Conservation (phyloP, 169 alveolate species). For the Toxoplasma gondii region DNA sequence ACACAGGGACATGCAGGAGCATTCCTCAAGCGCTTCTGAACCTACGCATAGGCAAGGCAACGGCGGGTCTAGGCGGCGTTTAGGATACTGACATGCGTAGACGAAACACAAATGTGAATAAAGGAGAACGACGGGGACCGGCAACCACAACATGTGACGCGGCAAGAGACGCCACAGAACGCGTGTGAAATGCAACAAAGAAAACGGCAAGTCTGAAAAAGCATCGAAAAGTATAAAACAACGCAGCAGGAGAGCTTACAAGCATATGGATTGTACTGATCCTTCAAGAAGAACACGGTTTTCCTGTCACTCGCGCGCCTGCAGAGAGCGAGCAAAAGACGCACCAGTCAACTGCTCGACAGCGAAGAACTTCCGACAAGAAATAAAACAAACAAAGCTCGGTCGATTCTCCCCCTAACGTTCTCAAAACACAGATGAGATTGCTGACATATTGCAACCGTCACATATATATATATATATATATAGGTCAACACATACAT, state of each 20-base stretch:
- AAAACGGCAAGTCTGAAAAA: too few species aligned
- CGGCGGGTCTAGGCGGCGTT: too few species aligned
- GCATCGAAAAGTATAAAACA: too few species aligned
- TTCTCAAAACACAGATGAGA: not conserved
- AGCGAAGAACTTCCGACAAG: not conserved
- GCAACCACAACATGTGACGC: too few species aligned
- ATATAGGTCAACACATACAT: not conserved
- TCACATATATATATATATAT: not conserved
- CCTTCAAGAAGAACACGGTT: constrained; percentile 64
- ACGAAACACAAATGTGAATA: too few species aligned
- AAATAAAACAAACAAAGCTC: not conserved
- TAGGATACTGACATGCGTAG: too few species aligned
- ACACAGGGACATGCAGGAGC: not conserved
- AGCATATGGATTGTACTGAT: constrained; percentile 56
- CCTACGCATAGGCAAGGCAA: too few species aligned
- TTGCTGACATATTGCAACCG: not conserved
- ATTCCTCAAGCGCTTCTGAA: too few species aligned
- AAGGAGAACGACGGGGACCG: too few species aligned
- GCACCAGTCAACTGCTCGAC: too few species aligned
- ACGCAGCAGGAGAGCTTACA: not conserved
- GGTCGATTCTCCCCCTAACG: not conserved
- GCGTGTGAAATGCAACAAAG: too few species aligned
- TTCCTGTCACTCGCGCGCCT: constrained; percentile 71
- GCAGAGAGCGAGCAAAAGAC: not conserved
- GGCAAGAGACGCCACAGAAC: too few species aligned